A percentile compares a stretch with the other conserved stretches of the same genome.
Evolutionary conservation across 2,329 filamentous ascomycete species (phyloP).

Genomic region (Neonectria coccinea): DNA sequence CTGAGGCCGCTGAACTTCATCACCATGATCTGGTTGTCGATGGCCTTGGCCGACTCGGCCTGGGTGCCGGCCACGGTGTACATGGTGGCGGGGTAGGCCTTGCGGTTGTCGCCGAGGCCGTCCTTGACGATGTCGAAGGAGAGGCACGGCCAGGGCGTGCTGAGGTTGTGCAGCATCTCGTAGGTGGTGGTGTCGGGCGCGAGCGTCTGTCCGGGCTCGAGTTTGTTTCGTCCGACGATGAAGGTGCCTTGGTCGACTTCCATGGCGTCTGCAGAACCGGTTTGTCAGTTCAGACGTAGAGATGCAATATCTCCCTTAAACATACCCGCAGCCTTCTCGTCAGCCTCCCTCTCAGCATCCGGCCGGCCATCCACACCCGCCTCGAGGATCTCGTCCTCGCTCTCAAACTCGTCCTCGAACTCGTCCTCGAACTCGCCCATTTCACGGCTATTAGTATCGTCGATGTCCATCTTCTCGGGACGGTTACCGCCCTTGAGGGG

Average conservation of each 20-base stretch:
- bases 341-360: constrained; percentile 91
- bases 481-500: constrained; percentile 72
- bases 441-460: constrained; percentile 62
- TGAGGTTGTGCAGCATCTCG: constrained; percentile 95
- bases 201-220: constrained; percentile 90
- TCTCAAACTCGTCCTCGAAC: constrained; percentile 93
- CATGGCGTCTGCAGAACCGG: constrained; percentile 74
- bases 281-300: constrained; percentile 4
- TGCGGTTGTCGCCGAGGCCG: constrained; percentile 86
- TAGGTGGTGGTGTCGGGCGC: constrained; percentile 94
- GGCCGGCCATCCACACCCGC: constrained; percentile 93
- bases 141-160: constrained; percentile 95
- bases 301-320: neutral
- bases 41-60: constrained; percentile 78
- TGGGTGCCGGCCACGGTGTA: constrained; percentile 97
- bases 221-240: constrained; percentile 92
- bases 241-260: constrained; percentile 95
- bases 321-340: constrained; percentile 70
- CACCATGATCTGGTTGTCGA: constrained; percentile 94
- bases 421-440: constrained; percentile 93
- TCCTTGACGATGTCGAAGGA: constrained; percentile 95
- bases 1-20: constrained; percentile 95
- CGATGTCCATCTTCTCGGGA: constrained; percentile 74
- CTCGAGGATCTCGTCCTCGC: constrained; percentile 89
- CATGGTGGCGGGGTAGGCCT: constrained; percentile 93